A percentile compares a stretch with the other conserved stretches of the same genome.
Conservation (phyloP, 2,329 filamentous ascomycete species). For the Trichoderma brevicompactum region DNA sequence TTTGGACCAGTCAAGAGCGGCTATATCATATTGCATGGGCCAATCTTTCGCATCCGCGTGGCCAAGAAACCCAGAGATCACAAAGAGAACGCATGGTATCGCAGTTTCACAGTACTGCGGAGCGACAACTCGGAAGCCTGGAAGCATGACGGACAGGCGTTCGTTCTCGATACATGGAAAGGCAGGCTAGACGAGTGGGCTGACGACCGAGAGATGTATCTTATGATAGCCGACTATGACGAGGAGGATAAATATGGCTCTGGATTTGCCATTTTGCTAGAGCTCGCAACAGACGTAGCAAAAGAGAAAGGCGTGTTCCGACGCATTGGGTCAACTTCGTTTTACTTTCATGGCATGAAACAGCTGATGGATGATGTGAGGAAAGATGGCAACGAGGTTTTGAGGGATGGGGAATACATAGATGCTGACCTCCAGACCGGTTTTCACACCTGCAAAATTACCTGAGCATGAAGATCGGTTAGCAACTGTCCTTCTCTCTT, state of each 20-base stretch:
- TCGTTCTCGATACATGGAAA: slow-evolving; percentile 16
- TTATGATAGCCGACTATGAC: slow-evolving; percentile 12
- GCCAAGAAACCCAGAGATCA: slow-evolving; percentile 1
- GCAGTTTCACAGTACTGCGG: slow-evolving; percentile 1
- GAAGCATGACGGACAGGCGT: slow-evolving; percentile 4
- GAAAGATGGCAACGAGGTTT: background rate
- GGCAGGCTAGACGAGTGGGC: slow-evolving; percentile 6
- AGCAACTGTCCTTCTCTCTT: too few species aligned
- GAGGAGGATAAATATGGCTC: background rate
- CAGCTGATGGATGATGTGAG: slow-evolving; percentile 9
- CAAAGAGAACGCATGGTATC: background rate
- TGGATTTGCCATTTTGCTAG: slow-evolving; percentile 15
- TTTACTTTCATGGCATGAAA: slow-evolving; percentile 1
- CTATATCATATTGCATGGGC: slow-evolving; percentile 8
- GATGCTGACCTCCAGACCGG: background rate
- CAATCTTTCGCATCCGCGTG: slow-evolving; percentile 15
- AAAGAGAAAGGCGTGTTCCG: slow-evolving; percentile 6
- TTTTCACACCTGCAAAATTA: slow-evolving; percentile 5
- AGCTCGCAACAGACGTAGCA: background rate
- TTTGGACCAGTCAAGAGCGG: slow-evolving; percentile 13
- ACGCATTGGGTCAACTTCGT: slow-evolving; percentile 8
- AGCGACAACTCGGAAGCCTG: slow-evolving; percentile 9
- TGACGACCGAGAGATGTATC: slow-evolving; percentile 15
- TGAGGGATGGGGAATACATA: slow-evolving; percentile 11
- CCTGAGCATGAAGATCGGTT: background rate